phyloP scores from a whole-genome alignment of 805 yeast genomes.

The Scheffersomyces amazonensis region DNA sequence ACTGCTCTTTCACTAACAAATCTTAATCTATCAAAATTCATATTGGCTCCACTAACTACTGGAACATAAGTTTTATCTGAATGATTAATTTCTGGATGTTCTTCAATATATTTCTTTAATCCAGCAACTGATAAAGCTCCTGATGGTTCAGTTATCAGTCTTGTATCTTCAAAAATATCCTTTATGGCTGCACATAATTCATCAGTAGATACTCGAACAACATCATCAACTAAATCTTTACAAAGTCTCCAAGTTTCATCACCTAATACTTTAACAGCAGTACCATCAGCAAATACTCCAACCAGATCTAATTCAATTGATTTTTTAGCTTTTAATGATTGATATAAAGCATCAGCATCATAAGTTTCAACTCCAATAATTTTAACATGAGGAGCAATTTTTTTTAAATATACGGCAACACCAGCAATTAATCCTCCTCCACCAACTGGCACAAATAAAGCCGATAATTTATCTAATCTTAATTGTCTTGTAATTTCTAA shows the following conservation, averaged over 20 bases:
- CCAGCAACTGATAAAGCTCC: slow-evolving; percentile 98
- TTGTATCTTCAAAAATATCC: slow-evolving; percentile 93
- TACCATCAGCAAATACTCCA: slow-evolving; percentile 98
- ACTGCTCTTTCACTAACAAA: slow-evolving; percentile 97
- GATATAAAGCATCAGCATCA: slow-evolving; percentile 91
- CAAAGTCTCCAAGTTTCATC: slow-evolving; percentile 87
- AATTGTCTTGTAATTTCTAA: slow-evolving; percentile 89
- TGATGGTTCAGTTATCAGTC: slow-evolving; percentile 92
- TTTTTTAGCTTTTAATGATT: slow-evolving; percentile 56
- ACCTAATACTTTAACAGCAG: slow-evolving; percentile 90
- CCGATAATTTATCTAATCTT: slow-evolving; percentile 69
- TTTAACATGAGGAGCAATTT: slow-evolving; percentile 97
- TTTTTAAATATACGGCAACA: slow-evolving; percentile 81
- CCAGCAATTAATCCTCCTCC: slow-evolving; percentile 98
- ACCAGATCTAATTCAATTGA: slow-evolving; percentile 64
- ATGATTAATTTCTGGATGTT: slow-evolving; percentile 71
- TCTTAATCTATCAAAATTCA: slow-evolving; percentile 95
- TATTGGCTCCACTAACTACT: slow-evolving; percentile 91
- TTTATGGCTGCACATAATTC: slow-evolving; percentile 96
- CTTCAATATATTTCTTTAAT: slow-evolving; percentile 71
- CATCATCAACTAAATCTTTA: slow-evolving; percentile 80
- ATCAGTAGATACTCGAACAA: slow-evolving; percentile 81
- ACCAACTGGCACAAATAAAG: slow-evolving; percentile 91
- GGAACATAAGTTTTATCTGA: slow-evolving; percentile 73
- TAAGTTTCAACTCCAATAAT: slow-evolving; percentile 93